Percentiles rank a stretch among this genome's conserved stretches.
These are phyloP conservation scores for Allantophomopsis cytisporea DNA, from an alignment of 2,329 filamentous ascomycete species.

Conservation along the genomic window DNA sequence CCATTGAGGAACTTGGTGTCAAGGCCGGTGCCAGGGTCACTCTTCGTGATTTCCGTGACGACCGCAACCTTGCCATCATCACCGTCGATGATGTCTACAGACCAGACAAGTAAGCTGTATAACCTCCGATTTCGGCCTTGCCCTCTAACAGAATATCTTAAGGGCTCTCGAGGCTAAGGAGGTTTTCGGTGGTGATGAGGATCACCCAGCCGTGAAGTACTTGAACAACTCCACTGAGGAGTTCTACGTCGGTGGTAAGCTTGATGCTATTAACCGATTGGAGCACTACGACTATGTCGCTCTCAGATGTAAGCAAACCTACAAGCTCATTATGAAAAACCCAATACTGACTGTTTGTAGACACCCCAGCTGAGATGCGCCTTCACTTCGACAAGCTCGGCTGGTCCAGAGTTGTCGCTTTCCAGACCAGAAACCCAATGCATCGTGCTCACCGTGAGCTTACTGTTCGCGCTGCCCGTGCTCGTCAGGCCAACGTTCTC, in stretches of 20 bases:
- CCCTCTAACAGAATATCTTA: conserved; percentile 10
- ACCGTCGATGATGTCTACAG: conserved; percentile 92
- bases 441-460: conserved; percentile 96
- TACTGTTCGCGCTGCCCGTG: conserved; percentile 90
- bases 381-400: conserved; percentile 98
- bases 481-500: conserved; percentile 93
- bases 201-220: conserved; percentile 87
- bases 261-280: conserved; percentile 87
- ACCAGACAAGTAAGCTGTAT: conserved; percentile 68
- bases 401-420: conserved; percentile 94
- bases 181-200: conserved; percentile 86
- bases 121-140: neutral
- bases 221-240: conserved; percentile 70
- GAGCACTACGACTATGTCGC: conserved; percentile 99
- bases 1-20: conserved; percentile 61
- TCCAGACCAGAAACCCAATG: conserved; percentile 99
- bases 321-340: neutral
- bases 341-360: conserved; percentile 25
- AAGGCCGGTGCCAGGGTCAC: conserved; percentile 73
- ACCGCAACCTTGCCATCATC: conserved; percentile 89
- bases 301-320: conserved; percentile 61
- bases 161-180: conserved; percentile 82
- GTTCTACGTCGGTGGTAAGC: conserved; percentile 89
- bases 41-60: conserved; percentile 90
- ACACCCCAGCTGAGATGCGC: conserved; percentile 88